A percentile compares a stretch with the other conserved stretches of the same genome.
Evolutionary conservation across 257 asterid genomes (phyloP).

Genomic region (Solanum chiquidenum): DNA sequence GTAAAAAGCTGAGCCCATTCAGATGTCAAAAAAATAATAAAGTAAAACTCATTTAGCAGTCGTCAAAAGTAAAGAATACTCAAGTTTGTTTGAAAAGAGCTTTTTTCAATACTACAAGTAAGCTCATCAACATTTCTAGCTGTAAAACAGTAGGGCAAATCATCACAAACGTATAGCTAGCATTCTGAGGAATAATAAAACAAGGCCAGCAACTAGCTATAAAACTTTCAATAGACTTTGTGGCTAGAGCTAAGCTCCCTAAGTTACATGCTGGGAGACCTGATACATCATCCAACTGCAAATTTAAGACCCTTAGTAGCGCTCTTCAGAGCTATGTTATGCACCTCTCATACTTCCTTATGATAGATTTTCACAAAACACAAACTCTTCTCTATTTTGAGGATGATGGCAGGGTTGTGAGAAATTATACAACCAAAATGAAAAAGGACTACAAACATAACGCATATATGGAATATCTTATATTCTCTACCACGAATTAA

Average conservation of each 20-base stretch:
- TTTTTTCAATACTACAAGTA: not conserved
- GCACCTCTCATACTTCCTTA: not conserved
- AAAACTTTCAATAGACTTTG: not conserved
- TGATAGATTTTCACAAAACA: not conserved
- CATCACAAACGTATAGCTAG: not conserved
- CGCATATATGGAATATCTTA: not conserved
- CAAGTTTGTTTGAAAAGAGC: not conserved
- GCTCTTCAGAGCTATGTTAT: not conserved
- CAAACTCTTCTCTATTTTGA: not conserved
- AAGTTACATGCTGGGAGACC: not conserved
- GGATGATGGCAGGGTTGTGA: not conserved
- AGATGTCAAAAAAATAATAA: not conserved
- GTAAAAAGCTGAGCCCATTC: not conserved
- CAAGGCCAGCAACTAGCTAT: not conserved
- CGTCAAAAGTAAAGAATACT: not conserved
- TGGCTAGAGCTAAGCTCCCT: not conserved
- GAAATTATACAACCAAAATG: not conserved
- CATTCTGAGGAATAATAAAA: not conserved
- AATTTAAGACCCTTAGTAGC: not conserved
- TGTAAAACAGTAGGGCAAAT: not conserved
- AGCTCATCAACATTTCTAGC: not conserved
- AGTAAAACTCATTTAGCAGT: not conserved
- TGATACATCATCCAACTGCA: not conserved
- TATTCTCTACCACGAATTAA: not conserved
- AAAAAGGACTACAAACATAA: not conserved